Evolutionary conservation across 257 asterid genomes (phyloP), one percentile per base, ranked within the genome.

Genomic region (Thymus quinquecostatus): DNA sequence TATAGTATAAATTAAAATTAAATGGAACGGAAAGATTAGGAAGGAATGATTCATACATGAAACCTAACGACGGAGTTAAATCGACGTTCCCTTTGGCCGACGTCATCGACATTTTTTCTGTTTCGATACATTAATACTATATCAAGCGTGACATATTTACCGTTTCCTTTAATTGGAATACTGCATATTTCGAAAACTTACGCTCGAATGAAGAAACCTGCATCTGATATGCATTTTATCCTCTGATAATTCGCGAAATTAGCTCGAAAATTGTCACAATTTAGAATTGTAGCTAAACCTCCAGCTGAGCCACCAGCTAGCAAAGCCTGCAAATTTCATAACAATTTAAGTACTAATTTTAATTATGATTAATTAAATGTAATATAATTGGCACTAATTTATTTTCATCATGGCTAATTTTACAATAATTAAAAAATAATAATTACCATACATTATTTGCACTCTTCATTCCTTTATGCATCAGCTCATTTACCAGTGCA

Each of bases 291-390:
- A 2, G 88, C 82, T 43, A 83, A 57, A n/a, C 86, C 85, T 14
- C 91, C 90, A 0, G 90, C 90, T 8, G 90, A 85, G 10, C 51
- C 56, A 43, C 90, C 90, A 1, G 68, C 33, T 3, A 86, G 77
- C 44, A 83, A 47, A 32, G 73, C 83, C 88, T 86, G 14, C 9
- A 45, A 45, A 45, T 45, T 45, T 21, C 21, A 21, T 21, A 21
- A 21, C 8, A 45, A 45, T 6, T 45, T 45, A 45, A 45, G 1
- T 45, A 45, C 44, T 38, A 38, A 38, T 38, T 38, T 38, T 38
- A 38, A 21, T 21, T 21, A 21, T 21, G 21, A 21, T 21, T 21
- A 21, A 21, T 21, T 21, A 21, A 21, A 21, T 21, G 21, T 21
- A 21, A 21, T 21, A 21, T 45, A 45, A 45, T 10, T 45, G 10